Evolutionary conservation across 495 filamentous ascomycete species (phyloP).

Genomic region (Pyronema domesticum): DNA sequence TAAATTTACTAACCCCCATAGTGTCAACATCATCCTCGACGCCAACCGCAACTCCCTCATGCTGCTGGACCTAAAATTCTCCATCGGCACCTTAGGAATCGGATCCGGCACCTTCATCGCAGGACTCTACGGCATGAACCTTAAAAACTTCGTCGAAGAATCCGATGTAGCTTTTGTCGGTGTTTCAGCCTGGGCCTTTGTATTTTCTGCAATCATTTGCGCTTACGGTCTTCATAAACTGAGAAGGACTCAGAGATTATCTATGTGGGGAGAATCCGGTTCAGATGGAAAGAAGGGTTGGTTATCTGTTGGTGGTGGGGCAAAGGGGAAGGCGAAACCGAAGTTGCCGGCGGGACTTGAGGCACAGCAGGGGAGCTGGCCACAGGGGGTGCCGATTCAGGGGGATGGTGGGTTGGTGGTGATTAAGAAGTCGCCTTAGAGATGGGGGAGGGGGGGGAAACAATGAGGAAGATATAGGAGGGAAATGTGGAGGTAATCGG

Average conservation of each 20-base stretch:
- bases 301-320: slow-evolving; percentile 12
- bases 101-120: slow-evolving; percentile 87
- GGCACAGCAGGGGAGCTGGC: too few species aligned
- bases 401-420: too few species aligned
- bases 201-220: slow-evolving; percentile 59
- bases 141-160: slow-evolving; percentile 97
- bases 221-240: slow-evolving; percentile 65
- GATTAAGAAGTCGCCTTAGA: too few species aligned
- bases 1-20: slow-evolving; percentile 21
- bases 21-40: slow-evolving; percentile 91
- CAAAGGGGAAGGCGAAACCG: background rate
- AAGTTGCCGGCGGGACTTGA: background rate
- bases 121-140: slow-evolving; percentile 96
- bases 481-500: too few species aligned
- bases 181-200: slow-evolving; percentile 49
- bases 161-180: slow-evolving; percentile 71
- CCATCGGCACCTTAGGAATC: slow-evolving; percentile 79
- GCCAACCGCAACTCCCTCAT: slow-evolving; percentile 97
- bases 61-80: slow-evolving; percentile 93
- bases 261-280: slow-evolving; percentile 44
- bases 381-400: too few species aligned
- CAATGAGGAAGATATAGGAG: too few species aligned
- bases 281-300: slow-evolving; percentile 20
- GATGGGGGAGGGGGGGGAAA: too few species aligned
- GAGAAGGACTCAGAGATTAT: slow-evolving; percentile 70